Base-by-base conservation (phyloP, 2,329 filamentous ascomycete genomes). In the Trichoderma brevicompactum region DNA sequence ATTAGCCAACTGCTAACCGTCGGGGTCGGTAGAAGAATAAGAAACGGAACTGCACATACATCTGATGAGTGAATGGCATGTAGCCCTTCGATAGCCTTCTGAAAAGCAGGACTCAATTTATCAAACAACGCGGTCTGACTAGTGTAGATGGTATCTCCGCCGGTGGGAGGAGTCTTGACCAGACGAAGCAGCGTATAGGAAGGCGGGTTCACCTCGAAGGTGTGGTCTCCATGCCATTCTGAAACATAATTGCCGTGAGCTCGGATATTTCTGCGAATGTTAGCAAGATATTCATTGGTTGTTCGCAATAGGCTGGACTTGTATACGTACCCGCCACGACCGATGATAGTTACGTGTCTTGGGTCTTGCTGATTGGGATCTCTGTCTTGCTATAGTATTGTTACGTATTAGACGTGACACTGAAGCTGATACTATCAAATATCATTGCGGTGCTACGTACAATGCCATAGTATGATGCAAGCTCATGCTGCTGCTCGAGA, bases 401-500 rank as follows among this genome's bases (percentile, higher is more conserved):
- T 19, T 23, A 10, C n/a, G 17, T 62, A 43, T 60, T 32, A 60
- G 56, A 60, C 9, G 15, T n/a, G 5, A 41, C 10, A 3, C 23
- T 28, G 5, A 5, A 2, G 28, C 13, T 17, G 8, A 12, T 5
- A 2, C 13, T 2, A 32, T 28, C 13, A n/a, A 1, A 3, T 5
- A 28, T 19, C 10, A 1, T 13, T n/a, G n/a, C n/a, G n/a, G n/a
- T n/a, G n/a, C n/a, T n/a, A 58, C 65, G 15, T 38, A 66, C 65
- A 56, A 66, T 58, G 19, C 65, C 65, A 15, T 66, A 66, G 60
- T 66, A 66, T 32, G 65, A 64, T 4, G 65, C 77, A 60, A 79
- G 77, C 7, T 74, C 74, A 68, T 79, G 78, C 65, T 79, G 78
- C 67, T 72, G 74, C 46, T 77, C 74, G 7, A 76, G 66, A 66